These are phyloP conservation scores for Eremomyces bilateralis DNA, from an alignment of 495 filamentous ascomycete species.

Conservation along the genomic window DNA sequence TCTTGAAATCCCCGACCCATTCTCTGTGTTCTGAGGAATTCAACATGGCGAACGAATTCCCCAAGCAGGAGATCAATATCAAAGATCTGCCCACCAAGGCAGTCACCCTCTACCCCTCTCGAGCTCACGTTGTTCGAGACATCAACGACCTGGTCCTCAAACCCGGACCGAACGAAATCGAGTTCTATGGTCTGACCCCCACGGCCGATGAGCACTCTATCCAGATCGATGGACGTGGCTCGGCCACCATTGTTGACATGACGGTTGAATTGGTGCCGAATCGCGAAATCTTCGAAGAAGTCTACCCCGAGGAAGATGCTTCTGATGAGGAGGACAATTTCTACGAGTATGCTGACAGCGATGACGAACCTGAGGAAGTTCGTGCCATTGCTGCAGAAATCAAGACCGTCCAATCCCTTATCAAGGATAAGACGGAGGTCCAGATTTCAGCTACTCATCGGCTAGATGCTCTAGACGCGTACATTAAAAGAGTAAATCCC, in stretches of 20 bases:
- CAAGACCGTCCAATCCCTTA: slow-evolving; percentile 8
- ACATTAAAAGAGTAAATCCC: slow-evolving; percentile 3
- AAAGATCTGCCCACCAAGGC: slow-evolving; percentile 33
- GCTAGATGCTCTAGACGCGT: slow-evolving; percentile 6
- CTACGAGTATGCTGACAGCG: slow-evolving; percentile 11
- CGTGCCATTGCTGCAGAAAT: slow-evolving; percentile 11
- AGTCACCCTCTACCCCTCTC: slow-evolving; percentile 37
- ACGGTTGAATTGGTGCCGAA: slow-evolving; percentile 40
- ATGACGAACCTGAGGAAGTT: slow-evolving; percentile 10
- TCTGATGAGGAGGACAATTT: slow-evolving; percentile 18
- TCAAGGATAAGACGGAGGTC: slow-evolving; percentile 14
- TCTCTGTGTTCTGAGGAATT: too few species aligned
- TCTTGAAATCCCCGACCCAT: too few species aligned
- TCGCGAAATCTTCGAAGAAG: slow-evolving; percentile 31
- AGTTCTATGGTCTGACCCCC: slow-evolving; percentile 40
- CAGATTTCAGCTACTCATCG: slow-evolving; percentile 17
- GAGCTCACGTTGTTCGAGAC: slow-evolving; percentile 39
- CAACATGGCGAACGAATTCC: slow-evolving; percentile 1
- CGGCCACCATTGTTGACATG: slow-evolving; percentile 42
- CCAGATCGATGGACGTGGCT: slow-evolving; percentile 45
- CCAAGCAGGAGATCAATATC: slow-evolving; percentile 18
- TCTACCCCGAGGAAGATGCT: slow-evolving; percentile 28
- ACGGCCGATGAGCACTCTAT: slow-evolving; percentile 43
- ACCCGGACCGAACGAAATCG: slow-evolving; percentile 41
- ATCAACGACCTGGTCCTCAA: slow-evolving; percentile 36